Percentiles rank a stretch among this genome's conserved stretches.
Evolutionary conservation across 31 red algal species (phyloP).

Genomic region (Pterothamnion heteromorphum): DNA sequence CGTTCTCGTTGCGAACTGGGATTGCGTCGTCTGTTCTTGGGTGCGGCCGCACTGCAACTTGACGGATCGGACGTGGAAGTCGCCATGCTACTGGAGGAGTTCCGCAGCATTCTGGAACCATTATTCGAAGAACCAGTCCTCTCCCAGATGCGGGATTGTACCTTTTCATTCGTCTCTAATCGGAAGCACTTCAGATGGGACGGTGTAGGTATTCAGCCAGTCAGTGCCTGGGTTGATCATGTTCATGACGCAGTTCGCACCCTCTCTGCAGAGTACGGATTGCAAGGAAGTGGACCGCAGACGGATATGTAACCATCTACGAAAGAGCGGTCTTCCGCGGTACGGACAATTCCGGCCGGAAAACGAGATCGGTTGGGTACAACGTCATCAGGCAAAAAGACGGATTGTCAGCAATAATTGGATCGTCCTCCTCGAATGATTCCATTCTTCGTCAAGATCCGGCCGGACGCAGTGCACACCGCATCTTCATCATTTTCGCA

Average conservation of each 20-base stretch:
- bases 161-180: not conserved
- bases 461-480: not conserved
- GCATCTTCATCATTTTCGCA: not conserved
- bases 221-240: not conserved
- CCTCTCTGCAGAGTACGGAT: not conserved
- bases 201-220: not conserved
- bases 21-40: not conserved
- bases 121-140: not conserved
- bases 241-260: not conserved
- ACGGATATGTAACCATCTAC: not conserved
- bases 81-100: not conserved
- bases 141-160: no score
- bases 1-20: not conserved
- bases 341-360: not conserved
- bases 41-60: not conserved
- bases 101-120: not conserved
- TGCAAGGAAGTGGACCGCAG: not conserved
- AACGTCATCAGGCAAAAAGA: not conserved
- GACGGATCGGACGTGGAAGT: not conserved
- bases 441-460: constrained; percentile 1
- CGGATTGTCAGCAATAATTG: not conserved
- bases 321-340: not conserved
- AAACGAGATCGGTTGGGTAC: not conserved
- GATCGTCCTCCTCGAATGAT: not conserved
- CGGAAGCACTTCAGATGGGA: not conserved